Conservation (phyloP, 306 rosid species). For the Quercus engelmannii region DNA sequence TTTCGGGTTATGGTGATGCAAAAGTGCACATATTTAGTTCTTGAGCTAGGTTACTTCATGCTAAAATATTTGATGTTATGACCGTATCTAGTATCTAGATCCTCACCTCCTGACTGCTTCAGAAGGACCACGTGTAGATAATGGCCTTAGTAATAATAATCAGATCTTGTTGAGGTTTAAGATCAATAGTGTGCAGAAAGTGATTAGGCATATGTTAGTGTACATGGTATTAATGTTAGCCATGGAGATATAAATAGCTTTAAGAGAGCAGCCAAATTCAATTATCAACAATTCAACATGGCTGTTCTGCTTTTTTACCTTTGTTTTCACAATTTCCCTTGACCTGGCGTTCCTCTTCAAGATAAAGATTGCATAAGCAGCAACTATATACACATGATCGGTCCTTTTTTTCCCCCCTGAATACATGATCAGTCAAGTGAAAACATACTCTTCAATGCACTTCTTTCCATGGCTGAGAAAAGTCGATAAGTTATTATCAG, state of each 20-base stretch:
- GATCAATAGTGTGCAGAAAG: background rate
- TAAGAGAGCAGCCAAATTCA: background rate
- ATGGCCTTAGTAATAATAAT: background rate
- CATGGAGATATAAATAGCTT: background rate
- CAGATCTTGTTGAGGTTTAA: background rate
- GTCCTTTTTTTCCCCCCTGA: background rate
- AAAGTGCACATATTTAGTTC: background rate
- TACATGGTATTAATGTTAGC: background rate
- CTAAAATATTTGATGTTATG: background rate
- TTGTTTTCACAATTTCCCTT: background rate
- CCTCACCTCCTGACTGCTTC: no score
- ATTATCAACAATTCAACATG: background rate
- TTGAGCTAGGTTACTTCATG: background rate
- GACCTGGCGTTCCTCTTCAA: background rate
- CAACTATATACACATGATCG: background rate
- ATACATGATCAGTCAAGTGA: background rate
- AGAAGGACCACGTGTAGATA: no score
- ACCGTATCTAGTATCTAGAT: no score
- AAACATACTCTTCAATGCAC: background rate
- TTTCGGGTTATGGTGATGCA: background rate
- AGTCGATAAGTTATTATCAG: background rate
- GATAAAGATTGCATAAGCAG: background rate
- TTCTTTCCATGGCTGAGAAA: background rate
- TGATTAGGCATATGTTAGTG: background rate
- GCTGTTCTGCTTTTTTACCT: background rate